Percentiles rank a stretch among this genome's conserved stretches.
Conservation (phyloP, 371 early-diverging fungal species). For the Entomophthora muscae region DNA sequence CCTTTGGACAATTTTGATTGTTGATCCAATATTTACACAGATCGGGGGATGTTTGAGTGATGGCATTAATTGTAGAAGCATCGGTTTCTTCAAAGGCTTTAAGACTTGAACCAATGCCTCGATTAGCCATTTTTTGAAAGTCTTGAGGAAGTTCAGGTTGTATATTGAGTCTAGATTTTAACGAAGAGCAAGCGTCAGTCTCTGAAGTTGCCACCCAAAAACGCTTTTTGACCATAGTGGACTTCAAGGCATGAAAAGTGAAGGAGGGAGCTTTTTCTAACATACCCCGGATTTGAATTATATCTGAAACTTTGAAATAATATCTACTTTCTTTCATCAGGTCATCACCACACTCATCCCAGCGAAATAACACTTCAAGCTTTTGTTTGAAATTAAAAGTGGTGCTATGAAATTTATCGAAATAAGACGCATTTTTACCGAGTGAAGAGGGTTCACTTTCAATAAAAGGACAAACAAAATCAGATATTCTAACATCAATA, state of each 20-base stretch:
- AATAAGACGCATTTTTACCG: background rate
- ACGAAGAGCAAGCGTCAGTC: background rate
- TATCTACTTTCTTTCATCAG: background rate
- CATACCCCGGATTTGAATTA: background rate
- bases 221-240: background rate
- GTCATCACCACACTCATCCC: background rate
- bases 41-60: background rate
- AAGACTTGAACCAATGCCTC: background rate
- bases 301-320: background rate
- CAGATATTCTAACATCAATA: background rate
- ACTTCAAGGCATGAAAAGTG: background rate
- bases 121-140: background rate
- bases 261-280: background rate
- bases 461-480: background rate
- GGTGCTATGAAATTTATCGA: background rate
- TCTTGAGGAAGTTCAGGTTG: background rate
- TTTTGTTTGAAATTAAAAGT: background rate
- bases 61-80: background rate
- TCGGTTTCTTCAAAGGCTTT: background rate
- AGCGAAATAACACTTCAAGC: background rate
- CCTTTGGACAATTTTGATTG: background rate
- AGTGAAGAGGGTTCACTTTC: background rate
- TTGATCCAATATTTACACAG: constrained; percentile 3
- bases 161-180: background rate
- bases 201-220: background rate